Evolutionary conservation across 2,329 filamentous ascomycete species (phyloP), one percentile per base, ranked within the genome.

Genomic region (Basipetospora sp.): DNA sequence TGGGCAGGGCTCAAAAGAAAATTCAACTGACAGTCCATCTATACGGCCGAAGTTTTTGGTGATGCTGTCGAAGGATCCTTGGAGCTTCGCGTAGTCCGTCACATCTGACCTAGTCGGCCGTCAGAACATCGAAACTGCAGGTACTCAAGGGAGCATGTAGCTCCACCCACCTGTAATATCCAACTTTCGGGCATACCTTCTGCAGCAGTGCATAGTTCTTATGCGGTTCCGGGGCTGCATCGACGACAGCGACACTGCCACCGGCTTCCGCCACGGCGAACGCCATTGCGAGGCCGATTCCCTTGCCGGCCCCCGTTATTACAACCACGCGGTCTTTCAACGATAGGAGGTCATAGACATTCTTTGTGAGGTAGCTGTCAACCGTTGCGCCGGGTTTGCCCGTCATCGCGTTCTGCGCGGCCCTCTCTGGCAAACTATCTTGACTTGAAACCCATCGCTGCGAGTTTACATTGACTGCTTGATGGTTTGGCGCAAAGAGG

Each of bases 221-320:
- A 9, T 31, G 5, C 6, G 28, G 28, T 16, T 31, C 28, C 8
- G 10, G n/a, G 8, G 28, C 28, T 31, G 28, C 28, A 15, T 31
- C 28, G 8, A 15, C 28, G 36, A 82, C 71, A 19, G 75, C 77
- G 16, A 83, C 74, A 46, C 82, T 78, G 41, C 77, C 77, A 34
- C 79, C 79, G 13, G 77, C 74, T 51, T 84, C 79, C 13, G 78
- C 77, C 22, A 76, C 63, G 1, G 64, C 75, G 25, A 77, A 61
- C 11, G 76, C 77, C 19, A 81, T 66, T 4, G 67, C 65, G 18
- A 80, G 60, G 30, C 79, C 79, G 45, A 83, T 80, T 25, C 79
- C 78, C 18, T 69, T 69, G 15, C 66, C 75, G 10, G 74, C 74
- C 29, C 79, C 79, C 2, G 75, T 71, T 30, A 83, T 69, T 44